phyloP scores from a whole-genome alignment of 139 green algal genomes.

The Coelastrella sp. region DNA sequence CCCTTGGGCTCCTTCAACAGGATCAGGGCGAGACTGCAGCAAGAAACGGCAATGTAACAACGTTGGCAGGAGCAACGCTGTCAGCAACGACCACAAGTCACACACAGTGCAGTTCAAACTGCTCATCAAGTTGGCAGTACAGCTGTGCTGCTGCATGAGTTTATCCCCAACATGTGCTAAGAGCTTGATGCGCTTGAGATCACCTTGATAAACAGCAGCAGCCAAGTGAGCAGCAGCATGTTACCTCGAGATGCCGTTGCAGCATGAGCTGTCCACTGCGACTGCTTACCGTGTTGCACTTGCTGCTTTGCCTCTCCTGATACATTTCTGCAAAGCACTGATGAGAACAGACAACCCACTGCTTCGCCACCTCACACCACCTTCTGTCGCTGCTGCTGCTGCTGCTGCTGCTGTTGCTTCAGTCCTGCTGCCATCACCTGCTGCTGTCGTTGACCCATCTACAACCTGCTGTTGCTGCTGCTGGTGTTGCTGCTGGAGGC shows the following conservation, averaged over 20 bases:
- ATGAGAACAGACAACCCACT: constrained; percentile 54
- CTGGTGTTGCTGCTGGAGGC: constrained; percentile 27
- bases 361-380: constrained; percentile 20
- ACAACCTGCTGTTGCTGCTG: not conserved
- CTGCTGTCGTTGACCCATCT: no score
- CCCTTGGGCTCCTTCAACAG: constrained; percentile 47
- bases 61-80: not conserved
- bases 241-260: no score
- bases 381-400: not conserved
- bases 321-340: constrained; percentile 71
- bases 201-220: no score
- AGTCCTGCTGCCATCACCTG: not conserved
- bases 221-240: no score
- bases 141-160: no score
- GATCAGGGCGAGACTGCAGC: constrained; percentile 9
- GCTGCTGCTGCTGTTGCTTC: constrained; percentile 33
- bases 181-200: no score
- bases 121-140: no score
- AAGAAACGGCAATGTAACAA: not conserved
- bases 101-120: no score
- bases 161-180: no score
- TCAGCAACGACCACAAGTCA: constrained; percentile 4
- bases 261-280: not conserved
- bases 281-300: constrained; percentile 47
- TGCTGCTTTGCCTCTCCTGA: constrained; percentile 56